These are phyloP conservation scores for Oleoguttula mirabilis DNA, from an alignment of 495 filamentous ascomycete genomes.

Conservation along the genomic window DNA sequence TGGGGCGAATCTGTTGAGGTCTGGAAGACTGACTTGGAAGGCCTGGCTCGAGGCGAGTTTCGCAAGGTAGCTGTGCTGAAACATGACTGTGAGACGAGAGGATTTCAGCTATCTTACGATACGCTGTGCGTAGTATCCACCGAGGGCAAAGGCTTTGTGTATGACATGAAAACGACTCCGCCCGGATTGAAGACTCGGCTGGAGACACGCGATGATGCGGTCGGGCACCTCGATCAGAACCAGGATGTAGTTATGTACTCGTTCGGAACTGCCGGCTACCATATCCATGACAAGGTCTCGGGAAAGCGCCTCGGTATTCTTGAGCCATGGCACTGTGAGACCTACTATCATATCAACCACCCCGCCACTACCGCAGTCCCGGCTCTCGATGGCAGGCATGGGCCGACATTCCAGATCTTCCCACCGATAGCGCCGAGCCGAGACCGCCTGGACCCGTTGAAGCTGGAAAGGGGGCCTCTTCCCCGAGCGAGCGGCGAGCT, in stretches of 20 bases:
- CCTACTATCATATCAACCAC: slow-evolving; percentile 14
- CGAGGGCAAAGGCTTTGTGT: slow-evolving; percentile 15
- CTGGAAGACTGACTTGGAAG: slow-evolving; percentile 13
- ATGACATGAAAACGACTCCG: slow-evolving; percentile 8
- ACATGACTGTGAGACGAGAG: slow-evolving; percentile 16
- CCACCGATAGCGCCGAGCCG: slow-evolving; percentile 5
- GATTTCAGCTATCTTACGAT: slow-evolving; percentile 14
- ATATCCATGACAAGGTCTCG: slow-evolving; percentile 15
- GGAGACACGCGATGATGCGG: slow-evolving; percentile 7
- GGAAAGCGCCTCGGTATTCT: slow-evolving; percentile 10
- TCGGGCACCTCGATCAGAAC: slow-evolving; percentile 16
- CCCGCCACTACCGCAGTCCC: neutral
- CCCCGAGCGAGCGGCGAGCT: neutral
- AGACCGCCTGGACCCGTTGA: slow-evolving; percentile 4
- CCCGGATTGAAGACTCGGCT: slow-evolving; percentile 1
- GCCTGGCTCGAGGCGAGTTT: slow-evolving; percentile 10
- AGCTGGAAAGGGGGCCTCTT: slow-evolving; percentile 6
- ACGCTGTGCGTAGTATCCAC: slow-evolving; percentile 16
- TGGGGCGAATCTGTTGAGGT: slow-evolving; percentile 14
- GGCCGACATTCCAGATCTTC: neutral
- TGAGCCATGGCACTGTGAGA: slow-evolving; percentile 6
- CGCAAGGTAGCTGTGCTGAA: slow-evolving; percentile 10
- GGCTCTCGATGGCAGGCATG: no score
- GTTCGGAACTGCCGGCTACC: slow-evolving; percentile 13
- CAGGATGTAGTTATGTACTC: slow-evolving; percentile 14